These are phyloP conservation scores for Rauvolfia tetraphylla DNA, from an alignment of 257 asterid genomes.

Conservation along the genomic window DNA sequence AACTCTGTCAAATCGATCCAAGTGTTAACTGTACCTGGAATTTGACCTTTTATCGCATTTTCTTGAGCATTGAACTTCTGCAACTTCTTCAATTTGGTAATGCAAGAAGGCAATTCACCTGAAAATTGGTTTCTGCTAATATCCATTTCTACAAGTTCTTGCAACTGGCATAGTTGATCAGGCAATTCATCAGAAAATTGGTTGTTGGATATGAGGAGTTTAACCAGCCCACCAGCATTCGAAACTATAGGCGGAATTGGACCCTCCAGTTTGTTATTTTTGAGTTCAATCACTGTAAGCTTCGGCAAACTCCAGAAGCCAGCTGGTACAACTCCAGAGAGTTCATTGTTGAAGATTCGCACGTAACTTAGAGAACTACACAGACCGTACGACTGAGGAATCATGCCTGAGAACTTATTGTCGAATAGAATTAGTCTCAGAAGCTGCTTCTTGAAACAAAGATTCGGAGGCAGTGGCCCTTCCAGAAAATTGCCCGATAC, in stretches of 20 bases:
- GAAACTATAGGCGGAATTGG: constrained; percentile 48
- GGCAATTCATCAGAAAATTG: constrained; percentile 57
- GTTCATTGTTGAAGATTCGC: constrained; percentile 44
- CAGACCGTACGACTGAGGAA: constrained; percentile 65
- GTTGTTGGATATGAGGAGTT: constrained; percentile 52
- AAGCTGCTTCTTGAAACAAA: constrained; percentile 53
- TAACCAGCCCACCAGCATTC: constrained; percentile 36
- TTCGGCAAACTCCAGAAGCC: constrained; percentile 58
- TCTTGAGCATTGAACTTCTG: constrained; percentile 58
- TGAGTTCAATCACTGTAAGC: constrained; percentile 44
- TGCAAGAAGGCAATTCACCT: constrained; percentile 65
- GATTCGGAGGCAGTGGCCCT: constrained; percentile 61
- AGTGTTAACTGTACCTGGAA: constrained; percentile 40
- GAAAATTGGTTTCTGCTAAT: constrained; percentile 48
- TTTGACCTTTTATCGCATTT: constrained; percentile 51
- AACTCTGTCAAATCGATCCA: constrained; percentile 56
- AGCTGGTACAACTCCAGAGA: constrained; percentile 54
- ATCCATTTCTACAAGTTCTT: constrained; percentile 43
- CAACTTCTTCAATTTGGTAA: constrained; percentile 39
- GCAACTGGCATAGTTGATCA: constrained; percentile 38
- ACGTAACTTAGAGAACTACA: constrained; percentile 50
- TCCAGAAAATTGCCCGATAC: constrained; percentile 54
- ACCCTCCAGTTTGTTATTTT: constrained; percentile 60
- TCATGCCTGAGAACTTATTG: constrained; percentile 54
- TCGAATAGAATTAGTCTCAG: constrained; percentile 33